Conservation (phyloP, 805 yeast genomes). For the Saturnispora ahearnii region DNA sequence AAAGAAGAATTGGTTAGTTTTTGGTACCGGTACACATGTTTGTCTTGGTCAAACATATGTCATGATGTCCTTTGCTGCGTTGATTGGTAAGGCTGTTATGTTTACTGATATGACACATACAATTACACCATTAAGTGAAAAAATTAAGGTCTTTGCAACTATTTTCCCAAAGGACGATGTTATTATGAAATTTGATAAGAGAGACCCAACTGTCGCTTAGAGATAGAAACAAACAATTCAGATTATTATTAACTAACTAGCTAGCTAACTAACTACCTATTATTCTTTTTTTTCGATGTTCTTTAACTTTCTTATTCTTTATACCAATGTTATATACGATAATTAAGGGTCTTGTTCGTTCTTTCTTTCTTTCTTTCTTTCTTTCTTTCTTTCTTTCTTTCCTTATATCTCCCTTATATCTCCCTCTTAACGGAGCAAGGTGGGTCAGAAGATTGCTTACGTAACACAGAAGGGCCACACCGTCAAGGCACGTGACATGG, state of each 20-base stretch:
- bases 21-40: conserved; percentile 95
- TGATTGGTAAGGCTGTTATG: conserved; percentile 87
- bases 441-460: not conserved
- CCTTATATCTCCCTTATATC: not conserved
- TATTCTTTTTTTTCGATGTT: too few relatives aligned
- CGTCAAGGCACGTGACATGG: conserved; percentile 4
- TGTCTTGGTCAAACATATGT: conserved; percentile 95
- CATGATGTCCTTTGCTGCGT: conserved; percentile 75
- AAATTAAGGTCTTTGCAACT: conserved; percentile 93
- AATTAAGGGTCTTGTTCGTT: too few relatives aligned
- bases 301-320: too few relatives aligned
- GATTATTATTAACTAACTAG: not conserved
- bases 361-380: too few relatives aligned
- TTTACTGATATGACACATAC: conserved; percentile 73
- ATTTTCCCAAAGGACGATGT: conserved; percentile 97
- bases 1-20: conserved; percentile 89
- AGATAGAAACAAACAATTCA: not conserved
- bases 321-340: too few relatives aligned
- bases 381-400: too few relatives aligned
- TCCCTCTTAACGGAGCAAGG: too few relatives aligned
- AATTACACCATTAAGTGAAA: conserved; percentile 77
- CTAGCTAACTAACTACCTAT: too few relatives aligned
- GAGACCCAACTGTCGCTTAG: conserved; percentile 40
- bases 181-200: conserved; percentile 58
- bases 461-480: not conserved